A percentile compares a stretch with the other conserved stretches of the same genome.
These are phyloP conservation scores for Fusarium sp. DNA, from an alignment of 2,329 filamentous ascomycete species.

Conservation along the genomic window DNA sequence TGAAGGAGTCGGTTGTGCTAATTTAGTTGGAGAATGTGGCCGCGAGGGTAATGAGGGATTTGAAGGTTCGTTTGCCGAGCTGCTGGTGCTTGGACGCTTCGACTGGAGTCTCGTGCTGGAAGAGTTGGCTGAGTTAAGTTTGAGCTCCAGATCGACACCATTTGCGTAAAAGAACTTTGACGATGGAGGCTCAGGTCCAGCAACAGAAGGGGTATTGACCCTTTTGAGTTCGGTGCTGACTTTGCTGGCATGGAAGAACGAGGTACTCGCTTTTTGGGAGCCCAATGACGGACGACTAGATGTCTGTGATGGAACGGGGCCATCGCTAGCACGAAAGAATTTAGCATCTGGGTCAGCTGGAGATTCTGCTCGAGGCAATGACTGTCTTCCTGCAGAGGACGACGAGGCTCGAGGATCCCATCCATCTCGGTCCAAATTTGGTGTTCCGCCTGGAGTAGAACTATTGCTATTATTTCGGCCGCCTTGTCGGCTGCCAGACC, in stretches of 20 bases:
- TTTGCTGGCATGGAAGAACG: conserved; percentile 70
- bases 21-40: conserved; percentile 66
- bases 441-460: conserved; percentile 74
- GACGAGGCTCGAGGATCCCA: conserved; percentile 59
- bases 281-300: conserved; percentile 53
- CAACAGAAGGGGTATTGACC: conserved; percentile 48
- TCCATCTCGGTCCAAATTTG: conserved; percentile 60
- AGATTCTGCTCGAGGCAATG: conserved; percentile 43
- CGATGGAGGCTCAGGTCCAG: conserved; percentile 56
- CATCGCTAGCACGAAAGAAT: conserved; percentile 94
- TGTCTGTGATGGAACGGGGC: conserved; percentile 61
- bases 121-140: conserved; percentile 59
- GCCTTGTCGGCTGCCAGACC: conserved; percentile 79
- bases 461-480: conserved; percentile 76
- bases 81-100: conserved; percentile 56
- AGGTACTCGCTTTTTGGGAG: conserved; percentile 63
- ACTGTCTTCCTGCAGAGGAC: conserved; percentile 44
- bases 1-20: conserved; percentile 40
- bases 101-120: conserved; percentile 58
- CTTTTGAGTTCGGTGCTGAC: conserved; percentile 57
- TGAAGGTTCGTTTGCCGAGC: conserved; percentile 41
- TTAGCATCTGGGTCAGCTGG: conserved; percentile 61
- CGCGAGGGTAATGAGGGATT: conserved; percentile 52
- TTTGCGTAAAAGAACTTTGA: conserved; percentile 84
- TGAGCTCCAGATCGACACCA: conserved; percentile 64